A percentile compares a stretch with the other conserved stretches of the same genome.
Conservation (phyloP, 768 basidiomycete genomes). For the Paxillus involutus region DNA sequence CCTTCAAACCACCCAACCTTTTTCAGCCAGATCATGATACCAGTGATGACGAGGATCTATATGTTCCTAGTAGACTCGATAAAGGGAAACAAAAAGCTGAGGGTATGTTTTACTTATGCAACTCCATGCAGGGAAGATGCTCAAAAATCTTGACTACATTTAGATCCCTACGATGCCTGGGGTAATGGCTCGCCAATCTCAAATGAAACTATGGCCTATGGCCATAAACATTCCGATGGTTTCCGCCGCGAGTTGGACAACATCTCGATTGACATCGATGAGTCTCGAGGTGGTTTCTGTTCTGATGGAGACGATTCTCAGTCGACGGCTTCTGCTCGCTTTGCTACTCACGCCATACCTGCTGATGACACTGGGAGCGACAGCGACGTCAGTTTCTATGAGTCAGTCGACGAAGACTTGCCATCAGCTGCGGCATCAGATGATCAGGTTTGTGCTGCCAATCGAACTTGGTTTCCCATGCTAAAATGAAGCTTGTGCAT, state of each 20-base stretch:
- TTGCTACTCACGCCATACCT: background rate
- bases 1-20: background rate
- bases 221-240: background rate
- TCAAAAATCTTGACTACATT: no score
- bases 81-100: background rate
- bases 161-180: background rate
- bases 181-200: background rate
- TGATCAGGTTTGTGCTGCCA: constrained; percentile 10
- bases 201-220: no score
- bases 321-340: background rate
- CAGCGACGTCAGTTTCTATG: background rate
- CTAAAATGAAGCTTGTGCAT: background rate
- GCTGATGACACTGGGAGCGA: background rate
- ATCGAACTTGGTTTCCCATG: background rate
- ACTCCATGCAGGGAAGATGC: background rate
- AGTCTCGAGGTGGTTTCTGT: background rate
- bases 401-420: background rate
- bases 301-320: background rate
- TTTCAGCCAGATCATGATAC: background rate
- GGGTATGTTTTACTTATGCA: background rate
- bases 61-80: background rate
- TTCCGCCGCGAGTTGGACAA: background rate
- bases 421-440: background rate
- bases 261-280: background rate
- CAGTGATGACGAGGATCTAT: background rate